Evolutionary conservation across 2,329 filamentous ascomycete species (phyloP), one percentile per base, ranked within the genome.

Genomic region (Drechslerella stenobrocha): DNA sequence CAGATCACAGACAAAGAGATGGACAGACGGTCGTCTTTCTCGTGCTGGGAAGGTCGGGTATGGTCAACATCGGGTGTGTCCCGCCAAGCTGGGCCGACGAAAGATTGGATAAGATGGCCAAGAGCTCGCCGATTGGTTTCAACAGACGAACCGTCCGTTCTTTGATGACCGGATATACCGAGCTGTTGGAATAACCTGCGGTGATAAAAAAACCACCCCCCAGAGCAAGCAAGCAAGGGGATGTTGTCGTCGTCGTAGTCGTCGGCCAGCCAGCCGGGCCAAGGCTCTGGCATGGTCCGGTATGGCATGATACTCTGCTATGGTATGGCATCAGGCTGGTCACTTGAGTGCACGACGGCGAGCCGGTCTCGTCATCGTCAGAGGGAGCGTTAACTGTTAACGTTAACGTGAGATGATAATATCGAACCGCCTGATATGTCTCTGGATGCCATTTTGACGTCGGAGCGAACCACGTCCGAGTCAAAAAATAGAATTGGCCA

Each of bases 401-500:
- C 18, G 8, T 37, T n/a, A 8, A 42, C 37, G 18, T 4, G 8
- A 18, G 3, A 20, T 18, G 15, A 20, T 8, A 42, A 18, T 20
- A 37, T 20, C 18, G n/a, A 42, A 18, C 37, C 37, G 37, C 37
- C 37, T 20, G 34, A 37, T 37, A 37, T 37, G 6, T 22, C 45
- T 35, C 34, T 35, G 35, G 23, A 37, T 66, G 53, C 61, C 53
- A 50, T 66, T 66, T 66, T 52, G 61, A 58, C 48, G 18, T 52
- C 18, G 60, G 57, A 34, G 52, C 57, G 15, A 42, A 42, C 61
- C 53, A 59, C 53, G 48, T 59, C 61, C 53, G 32, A 66, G 53
- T 58, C 53, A 66, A 66, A 66, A 66, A 66, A 66, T 66, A 66
- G 61, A 58, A 66, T 59, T 20, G 52, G 61, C 61, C 61, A 58